Evolutionary conservation across 805 yeast species (phyloP).

Genomic region (Barnettozyma sp.): DNA sequence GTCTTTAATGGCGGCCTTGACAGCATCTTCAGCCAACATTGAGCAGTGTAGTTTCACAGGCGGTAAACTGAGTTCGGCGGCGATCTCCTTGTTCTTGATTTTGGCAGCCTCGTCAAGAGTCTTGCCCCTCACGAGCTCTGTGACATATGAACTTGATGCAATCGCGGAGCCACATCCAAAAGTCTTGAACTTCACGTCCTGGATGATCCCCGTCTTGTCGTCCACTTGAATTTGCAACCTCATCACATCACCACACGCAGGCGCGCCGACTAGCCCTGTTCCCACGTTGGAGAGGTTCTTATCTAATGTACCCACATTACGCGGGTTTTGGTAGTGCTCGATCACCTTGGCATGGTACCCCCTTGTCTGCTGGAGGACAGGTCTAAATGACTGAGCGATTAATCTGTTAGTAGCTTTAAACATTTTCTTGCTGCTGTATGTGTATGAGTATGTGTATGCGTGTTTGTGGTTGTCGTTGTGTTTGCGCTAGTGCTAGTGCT

Average conservation of each 20-base stretch:
- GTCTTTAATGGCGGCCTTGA: conserved; percentile 94
- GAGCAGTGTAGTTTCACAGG: conserved; percentile 98
- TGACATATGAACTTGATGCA: conserved; percentile 91
- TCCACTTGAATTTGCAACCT: conserved; percentile 90
- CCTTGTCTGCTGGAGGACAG: conserved; percentile 27
- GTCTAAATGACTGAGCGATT: conserved; percentile 14
- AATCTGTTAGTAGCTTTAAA: conserved; percentile 19
- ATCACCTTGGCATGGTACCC: conserved; percentile 88
- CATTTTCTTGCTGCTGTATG: conserved; percentile 10
- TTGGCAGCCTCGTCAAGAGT: conserved; percentile 87
- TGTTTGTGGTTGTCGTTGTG: neutral
- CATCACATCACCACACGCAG: conserved; percentile 99
- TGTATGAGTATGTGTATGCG: neutral
- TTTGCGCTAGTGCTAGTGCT: no score
- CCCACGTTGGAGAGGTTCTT: conserved; percentile 75
- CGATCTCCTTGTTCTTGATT: conserved; percentile 90
- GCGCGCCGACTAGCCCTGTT: conserved; percentile 97
- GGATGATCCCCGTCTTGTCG: conserved; percentile 82
- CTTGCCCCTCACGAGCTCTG: conserved; percentile 93
- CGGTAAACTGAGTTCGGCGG: conserved; percentile 89
- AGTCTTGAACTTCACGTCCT: conserved; percentile 95
- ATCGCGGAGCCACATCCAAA: conserved; percentile 99
- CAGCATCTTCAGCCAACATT: conserved; percentile 98
- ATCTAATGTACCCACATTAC: conserved; percentile 92
- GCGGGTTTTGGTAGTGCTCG: conserved; percentile 93